Evolutionary conservation across 306 rosid species (phyloP).

Genomic region (Fagus sylvatica): DNA sequence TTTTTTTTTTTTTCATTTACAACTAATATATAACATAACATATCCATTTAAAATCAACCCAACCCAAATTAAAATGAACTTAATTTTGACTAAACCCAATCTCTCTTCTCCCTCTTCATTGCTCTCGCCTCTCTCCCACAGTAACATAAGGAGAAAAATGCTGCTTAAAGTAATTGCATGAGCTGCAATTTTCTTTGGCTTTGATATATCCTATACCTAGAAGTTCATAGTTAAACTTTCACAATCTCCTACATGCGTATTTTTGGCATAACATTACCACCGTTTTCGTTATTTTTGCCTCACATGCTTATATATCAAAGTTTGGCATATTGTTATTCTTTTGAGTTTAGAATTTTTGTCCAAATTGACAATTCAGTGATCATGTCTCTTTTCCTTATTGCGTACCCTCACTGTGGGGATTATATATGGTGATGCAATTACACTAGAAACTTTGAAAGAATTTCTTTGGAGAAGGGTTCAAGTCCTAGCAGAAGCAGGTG

Average conservation of each 20-base stretch:
- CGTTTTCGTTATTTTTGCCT: slow-evolving; percentile 1
- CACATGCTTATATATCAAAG: neutral
- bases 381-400: slow-evolving; percentile 21
- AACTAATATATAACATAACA: too few relatives aligned
- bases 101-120: too few relatives aligned
- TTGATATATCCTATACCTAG: slow-evolving; percentile 14
- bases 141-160: too few relatives aligned
- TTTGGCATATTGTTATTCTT: neutral
- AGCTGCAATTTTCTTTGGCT: slow-evolving; percentile 11
- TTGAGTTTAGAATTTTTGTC: neutral
- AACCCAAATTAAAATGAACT: too few relatives aligned
- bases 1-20: too few relatives aligned
- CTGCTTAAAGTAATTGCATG: slow-evolving; percentile 14
- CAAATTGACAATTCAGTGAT: neutral
- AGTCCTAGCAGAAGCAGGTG: slow-evolving; percentile 52
- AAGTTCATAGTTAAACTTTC: neutral
- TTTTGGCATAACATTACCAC: neutral
- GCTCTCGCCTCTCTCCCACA: too few relatives aligned
- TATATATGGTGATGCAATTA: slow-evolving; percentile 47
- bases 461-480: slow-evolving; percentile 65
- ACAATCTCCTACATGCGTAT: neutral
- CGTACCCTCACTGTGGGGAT: slow-evolving; percentile 35
- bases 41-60: too few relatives aligned
- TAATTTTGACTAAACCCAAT: too few relatives aligned
- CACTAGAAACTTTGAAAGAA: slow-evolving; percentile 35